Evolutionary conservation across 768 basidiomycete species (phyloP).

Genomic region (Amanita polypyramis): DNA sequence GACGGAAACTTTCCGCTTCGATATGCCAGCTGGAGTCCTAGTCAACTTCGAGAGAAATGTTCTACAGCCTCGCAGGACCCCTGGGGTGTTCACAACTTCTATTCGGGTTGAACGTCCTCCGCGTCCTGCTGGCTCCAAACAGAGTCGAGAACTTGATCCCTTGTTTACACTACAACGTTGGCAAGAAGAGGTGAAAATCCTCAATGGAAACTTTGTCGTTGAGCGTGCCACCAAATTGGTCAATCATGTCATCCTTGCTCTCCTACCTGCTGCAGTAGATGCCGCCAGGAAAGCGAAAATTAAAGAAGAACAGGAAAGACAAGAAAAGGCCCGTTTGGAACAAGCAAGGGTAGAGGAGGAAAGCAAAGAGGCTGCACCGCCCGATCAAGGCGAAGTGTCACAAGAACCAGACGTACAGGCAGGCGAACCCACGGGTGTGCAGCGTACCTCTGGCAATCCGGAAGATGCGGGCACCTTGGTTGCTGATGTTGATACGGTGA

Average conservation of each 20-base stretch:
- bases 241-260: constrained; percentile 60
- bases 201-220: constrained; percentile 64
- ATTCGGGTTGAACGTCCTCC: constrained; percentile 52
- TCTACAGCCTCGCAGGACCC: constrained; percentile 37
- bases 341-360: constrained; percentile 26
- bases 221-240: constrained; percentile 57
- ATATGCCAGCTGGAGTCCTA: constrained; percentile 57
- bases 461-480: constrained; percentile 7
- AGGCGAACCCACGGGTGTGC: constrained; percentile 2
- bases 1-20: constrained; percentile 66
- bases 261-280: constrained; percentile 74
- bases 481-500: constrained; percentile 20
- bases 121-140: constrained; percentile 26
- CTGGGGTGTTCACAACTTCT: constrained; percentile 39
- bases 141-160: constrained; percentile 64
- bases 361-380: constrained; percentile 23
- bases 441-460: constrained; percentile 9
- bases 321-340: constrained; percentile 33
- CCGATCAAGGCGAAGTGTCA: constrained; percentile 7
- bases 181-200: constrained; percentile 78
- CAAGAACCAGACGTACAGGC: neutral
- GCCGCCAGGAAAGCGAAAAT: constrained; percentile 46
- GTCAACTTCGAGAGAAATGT: constrained; percentile 49
- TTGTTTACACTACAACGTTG: constrained; percentile 78
- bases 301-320: constrained; percentile 44